Percentiles rank a stretch among this genome's conserved stretches.
These are phyloP conservation scores for Neltuma alba DNA, from an alignment of 306 rosid species.

Conservation along the genomic window DNA sequence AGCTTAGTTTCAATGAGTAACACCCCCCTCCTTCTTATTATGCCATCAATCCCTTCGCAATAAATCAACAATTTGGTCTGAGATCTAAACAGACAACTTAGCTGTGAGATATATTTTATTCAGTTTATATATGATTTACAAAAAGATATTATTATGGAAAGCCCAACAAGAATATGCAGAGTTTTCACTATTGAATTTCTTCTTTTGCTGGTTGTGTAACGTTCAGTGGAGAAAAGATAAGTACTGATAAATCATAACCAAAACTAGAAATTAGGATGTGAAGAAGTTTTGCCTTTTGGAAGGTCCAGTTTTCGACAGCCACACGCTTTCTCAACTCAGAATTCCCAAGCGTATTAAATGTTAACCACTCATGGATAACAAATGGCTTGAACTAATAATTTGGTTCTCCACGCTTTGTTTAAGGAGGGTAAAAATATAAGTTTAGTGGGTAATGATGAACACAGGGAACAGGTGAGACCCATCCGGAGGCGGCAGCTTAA, in stretches of 20 bases:
- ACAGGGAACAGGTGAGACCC: slow-evolving; percentile 47
- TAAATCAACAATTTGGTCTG: background rate
- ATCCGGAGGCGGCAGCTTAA: slow-evolving; percentile 40
- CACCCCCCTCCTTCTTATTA: background rate
- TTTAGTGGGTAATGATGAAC: slow-evolving; percentile 42
- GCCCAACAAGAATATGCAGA: background rate
- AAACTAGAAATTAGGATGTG: background rate
- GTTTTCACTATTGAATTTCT: background rate
- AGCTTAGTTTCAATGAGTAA: slow-evolving; percentile 4
- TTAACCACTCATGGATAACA: background rate
- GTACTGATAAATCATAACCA: background rate
- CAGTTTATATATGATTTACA: background rate
- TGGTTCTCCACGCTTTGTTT: slow-evolving; percentile 40
- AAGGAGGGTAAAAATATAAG: slow-evolving; percentile 14
- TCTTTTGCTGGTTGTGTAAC: background rate
- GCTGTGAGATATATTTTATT: background rate
- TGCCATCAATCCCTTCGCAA: background rate
- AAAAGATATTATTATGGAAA: background rate
- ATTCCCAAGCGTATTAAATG: background rate
- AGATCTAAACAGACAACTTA: background rate
- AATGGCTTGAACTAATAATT: slow-evolving; percentile 18
- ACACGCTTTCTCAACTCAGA: background rate
- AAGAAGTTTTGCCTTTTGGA: background rate
- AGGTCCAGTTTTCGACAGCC: background rate
- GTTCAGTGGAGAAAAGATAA: background rate